phyloP scores from a whole-genome alignment of 192 early-diverging fungal genomes.

The Rhizoclosmatium globosum region DNA sequence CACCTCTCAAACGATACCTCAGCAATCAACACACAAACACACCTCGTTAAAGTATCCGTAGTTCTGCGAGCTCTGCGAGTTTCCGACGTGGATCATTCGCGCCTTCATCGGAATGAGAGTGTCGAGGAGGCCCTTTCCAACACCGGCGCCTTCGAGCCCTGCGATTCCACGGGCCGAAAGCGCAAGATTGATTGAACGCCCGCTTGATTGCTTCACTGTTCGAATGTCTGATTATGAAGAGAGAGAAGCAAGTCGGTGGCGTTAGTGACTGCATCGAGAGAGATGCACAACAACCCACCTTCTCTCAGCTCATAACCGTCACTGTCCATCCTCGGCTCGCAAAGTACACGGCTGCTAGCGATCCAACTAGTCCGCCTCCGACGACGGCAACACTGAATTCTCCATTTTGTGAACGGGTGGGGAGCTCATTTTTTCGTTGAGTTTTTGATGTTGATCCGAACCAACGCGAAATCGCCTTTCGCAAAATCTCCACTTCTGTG shows the following conservation, averaged over 20 bases:
- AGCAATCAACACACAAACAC: conserved; percentile 3
- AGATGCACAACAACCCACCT: conserved; percentile 54
- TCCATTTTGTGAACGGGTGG: conserved; percentile 52
- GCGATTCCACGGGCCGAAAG: conserved; percentile 86
- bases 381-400: conserved; percentile 73
- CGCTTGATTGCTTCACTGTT: conserved; percentile 33
- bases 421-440: background rate
- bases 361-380: conserved; percentile 89
- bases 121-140: conserved; percentile 66
- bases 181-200: conserved; percentile 94
- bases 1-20: background rate
- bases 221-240: conserved; percentile 46
- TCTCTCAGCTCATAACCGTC: conserved; percentile 84
- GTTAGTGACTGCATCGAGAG: background rate
- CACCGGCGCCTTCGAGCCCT: conserved; percentile 76
- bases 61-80: conserved; percentile 75
- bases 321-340: conserved; percentile 92
- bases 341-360: conserved; percentile 88
- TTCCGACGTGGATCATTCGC: conserved; percentile 87
- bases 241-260: background rate
- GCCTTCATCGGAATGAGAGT: conserved; percentile 89
- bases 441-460: no score
- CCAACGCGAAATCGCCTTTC: no score
- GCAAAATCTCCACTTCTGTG: no score
- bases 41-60: conserved; percentile 91